Conservation (phyloP, 1,284 basidiomycete species). For the Leccinum holopus region DNA sequence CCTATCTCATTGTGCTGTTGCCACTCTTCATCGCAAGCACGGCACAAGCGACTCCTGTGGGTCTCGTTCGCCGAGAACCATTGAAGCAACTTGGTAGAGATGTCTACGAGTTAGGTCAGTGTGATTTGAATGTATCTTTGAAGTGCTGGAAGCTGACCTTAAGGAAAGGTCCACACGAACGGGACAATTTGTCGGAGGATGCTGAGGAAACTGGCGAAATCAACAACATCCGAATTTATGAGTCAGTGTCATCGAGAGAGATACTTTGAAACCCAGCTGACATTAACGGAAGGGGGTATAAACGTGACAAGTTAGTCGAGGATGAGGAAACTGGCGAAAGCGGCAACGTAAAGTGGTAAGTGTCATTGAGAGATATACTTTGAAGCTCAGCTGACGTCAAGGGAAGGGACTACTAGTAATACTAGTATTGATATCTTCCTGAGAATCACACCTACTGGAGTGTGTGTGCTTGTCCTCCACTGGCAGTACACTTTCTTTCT, state of each 20-base stretch:
- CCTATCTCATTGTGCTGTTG: neutral
- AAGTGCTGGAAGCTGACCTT: neutral
- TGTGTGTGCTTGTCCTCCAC: too few relatives aligned
- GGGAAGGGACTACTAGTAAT: neutral
- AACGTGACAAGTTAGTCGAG: too few relatives aligned
- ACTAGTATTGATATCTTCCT: too few relatives aligned
- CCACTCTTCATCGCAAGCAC: neutral
- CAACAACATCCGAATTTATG: too few relatives aligned
- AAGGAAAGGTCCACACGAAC: neutral
- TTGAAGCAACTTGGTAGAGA: neutral
- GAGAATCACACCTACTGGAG: too few relatives aligned
- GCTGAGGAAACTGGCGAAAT: neutral
- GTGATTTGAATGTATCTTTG: neutral
- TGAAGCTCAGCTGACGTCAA: neutral
- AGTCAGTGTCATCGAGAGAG: too few relatives aligned
- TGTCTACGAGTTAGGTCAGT: neutral
- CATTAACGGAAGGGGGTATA: too few relatives aligned
- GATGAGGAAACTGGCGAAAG: neutral
- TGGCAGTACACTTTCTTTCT: too few relatives aligned
- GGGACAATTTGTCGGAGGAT: neutral
- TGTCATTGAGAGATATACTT: neutral
- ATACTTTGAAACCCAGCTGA: too few relatives aligned
- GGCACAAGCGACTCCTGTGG: neutral
- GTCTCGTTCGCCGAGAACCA: neutral
- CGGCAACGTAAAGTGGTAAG: neutral